Evolutionary conservation across 306 rosid species (phyloP).

Genomic region (Glycine latifolia): DNA sequence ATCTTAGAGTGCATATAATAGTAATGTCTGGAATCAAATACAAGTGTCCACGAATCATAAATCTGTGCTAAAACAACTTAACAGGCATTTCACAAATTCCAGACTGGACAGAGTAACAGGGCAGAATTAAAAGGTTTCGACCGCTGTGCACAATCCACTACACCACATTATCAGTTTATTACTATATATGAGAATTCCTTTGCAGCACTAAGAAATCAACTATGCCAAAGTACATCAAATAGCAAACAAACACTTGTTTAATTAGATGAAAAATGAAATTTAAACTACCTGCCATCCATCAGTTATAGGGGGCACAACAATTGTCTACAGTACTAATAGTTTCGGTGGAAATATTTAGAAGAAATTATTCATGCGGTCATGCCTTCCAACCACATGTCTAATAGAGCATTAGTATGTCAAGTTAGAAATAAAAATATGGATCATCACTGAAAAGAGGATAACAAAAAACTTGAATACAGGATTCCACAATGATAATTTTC

Average conservation of each 20-base stretch:
- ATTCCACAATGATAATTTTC: too few species aligned
- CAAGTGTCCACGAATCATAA: too few species aligned
- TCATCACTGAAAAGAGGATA: too few species aligned
- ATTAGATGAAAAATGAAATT: neutral
- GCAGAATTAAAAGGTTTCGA: neutral
- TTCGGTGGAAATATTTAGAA: neutral
- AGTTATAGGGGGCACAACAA: neutral
- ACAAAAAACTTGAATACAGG: too few species aligned
- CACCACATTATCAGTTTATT: neutral
- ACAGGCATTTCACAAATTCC: slow-evolving; percentile 6
- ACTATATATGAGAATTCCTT: neutral
- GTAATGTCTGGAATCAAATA: too few species aligned
- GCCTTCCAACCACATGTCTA: neutral
- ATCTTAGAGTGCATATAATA: too few species aligned
- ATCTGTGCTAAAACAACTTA: neutral
- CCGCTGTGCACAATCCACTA: neutral
- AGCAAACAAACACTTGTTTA: neutral
- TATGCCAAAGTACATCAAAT: neutral
- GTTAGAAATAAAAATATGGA: too few species aligned
- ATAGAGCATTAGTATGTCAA: too few species aligned
- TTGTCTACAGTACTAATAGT: neutral
- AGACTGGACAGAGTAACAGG: neutral
- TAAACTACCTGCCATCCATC: neutral
- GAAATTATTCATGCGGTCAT: neutral
- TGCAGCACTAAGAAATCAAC: neutral